These are phyloP conservation scores for Psilocybe cyanescens DNA, from an alignment of 768 basidiomycete genomes.

Conservation along the genomic window DNA sequence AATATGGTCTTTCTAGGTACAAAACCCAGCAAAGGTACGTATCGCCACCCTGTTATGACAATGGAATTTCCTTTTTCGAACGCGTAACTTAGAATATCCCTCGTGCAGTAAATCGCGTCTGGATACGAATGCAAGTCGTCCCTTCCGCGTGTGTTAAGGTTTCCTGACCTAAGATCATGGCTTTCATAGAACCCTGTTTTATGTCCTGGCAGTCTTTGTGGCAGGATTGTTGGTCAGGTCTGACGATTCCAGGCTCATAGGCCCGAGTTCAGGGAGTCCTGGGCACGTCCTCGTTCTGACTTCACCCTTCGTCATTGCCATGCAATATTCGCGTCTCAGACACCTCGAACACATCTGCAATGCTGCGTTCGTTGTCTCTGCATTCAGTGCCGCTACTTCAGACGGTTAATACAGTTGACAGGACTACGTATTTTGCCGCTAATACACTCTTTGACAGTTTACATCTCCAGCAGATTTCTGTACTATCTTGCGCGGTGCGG, in stretches of 20 bases:
- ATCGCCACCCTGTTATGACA: not conserved
- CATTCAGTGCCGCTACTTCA: conserved; percentile 22
- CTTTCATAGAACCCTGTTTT: conserved; percentile 27
- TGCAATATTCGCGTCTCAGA: conserved; percentile 46
- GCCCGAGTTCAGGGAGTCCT: conserved; percentile 20
- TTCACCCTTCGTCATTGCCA: conserved; percentile 48
- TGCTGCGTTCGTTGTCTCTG: conserved; percentile 21
- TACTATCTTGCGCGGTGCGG: conserved; percentile 20
- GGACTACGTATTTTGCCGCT: not conserved
- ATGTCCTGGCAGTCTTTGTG: conserved; percentile 35
- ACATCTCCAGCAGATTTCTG: conserved; percentile 19
- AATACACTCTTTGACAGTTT: conserved; percentile 7
- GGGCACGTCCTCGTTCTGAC: conserved; percentile 28
- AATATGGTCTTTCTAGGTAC: conserved; percentile 7
- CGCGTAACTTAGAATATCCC: conserved; percentile 18
- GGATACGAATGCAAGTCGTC: conserved; percentile 22
- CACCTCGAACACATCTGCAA: conserved; percentile 45
- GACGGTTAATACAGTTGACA: conserved; percentile 12
- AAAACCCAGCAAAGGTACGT: conserved; percentile 17
- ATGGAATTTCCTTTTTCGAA: not conserved
- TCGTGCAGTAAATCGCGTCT: conserved; percentile 21
- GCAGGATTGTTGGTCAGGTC: conserved; percentile 44
- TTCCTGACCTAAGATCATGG: not conserved
- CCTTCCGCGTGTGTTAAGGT: conserved; percentile 8
- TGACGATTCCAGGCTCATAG: conserved; percentile 28